Evolutionary conservation across 371 early-diverging fungal species (phyloP).

Genomic region (Apophysomyces ossiformis): DNA sequence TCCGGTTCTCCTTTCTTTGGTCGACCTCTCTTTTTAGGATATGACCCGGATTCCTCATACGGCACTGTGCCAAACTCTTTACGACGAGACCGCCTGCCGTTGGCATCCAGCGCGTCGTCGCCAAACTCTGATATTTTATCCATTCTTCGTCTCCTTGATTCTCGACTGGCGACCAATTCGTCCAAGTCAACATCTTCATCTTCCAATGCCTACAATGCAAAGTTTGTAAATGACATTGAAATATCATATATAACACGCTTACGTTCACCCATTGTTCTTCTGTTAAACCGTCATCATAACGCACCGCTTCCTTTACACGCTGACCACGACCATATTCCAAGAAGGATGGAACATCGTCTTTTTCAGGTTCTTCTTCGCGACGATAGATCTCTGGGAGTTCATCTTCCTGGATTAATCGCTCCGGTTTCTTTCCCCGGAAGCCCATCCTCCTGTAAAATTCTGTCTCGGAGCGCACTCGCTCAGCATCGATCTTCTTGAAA

Average conservation of each 20-base stretch:
- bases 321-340: slow-evolving; percentile 65
- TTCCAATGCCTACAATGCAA: slow-evolving; percentile 54
- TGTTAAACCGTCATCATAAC: slow-evolving; percentile 91
- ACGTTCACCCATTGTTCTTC: slow-evolving; percentile 92
- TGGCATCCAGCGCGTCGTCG: slow-evolving; percentile 19
- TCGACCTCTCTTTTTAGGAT: slow-evolving; percentile 31
- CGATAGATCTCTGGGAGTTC: slow-evolving; percentile 87
- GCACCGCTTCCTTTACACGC: slow-evolving; percentile 66
- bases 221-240: neutral
- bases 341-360: slow-evolving; percentile 45
- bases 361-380: slow-evolving; percentile 59
- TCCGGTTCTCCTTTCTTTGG: slow-evolving; percentile 29
- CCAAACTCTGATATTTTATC: slow-evolving; percentile 29
- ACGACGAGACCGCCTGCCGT: neutral
- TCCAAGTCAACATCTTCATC: slow-evolving; percentile 67
- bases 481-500: slow-evolving; percentile 47
- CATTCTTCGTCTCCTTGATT: slow-evolving; percentile 27
- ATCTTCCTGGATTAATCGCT: slow-evolving; percentile 79
- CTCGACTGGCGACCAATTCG: slow-evolving; percentile 53
- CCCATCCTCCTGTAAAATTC: slow-evolving; percentile 35
- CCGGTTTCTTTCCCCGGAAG: slow-evolving; percentile 54
- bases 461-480: slow-evolving; percentile 34
- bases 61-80: neutral
- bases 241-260: slow-evolving; percentile 12
- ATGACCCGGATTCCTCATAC: slow-evolving; percentile 7